Percentiles rank a stretch among this genome's conserved stretches.
Evolutionary conservation across 2,329 filamentous ascomycete species (phyloP).

Genomic region (Sordariomycetes sp.): DNA sequence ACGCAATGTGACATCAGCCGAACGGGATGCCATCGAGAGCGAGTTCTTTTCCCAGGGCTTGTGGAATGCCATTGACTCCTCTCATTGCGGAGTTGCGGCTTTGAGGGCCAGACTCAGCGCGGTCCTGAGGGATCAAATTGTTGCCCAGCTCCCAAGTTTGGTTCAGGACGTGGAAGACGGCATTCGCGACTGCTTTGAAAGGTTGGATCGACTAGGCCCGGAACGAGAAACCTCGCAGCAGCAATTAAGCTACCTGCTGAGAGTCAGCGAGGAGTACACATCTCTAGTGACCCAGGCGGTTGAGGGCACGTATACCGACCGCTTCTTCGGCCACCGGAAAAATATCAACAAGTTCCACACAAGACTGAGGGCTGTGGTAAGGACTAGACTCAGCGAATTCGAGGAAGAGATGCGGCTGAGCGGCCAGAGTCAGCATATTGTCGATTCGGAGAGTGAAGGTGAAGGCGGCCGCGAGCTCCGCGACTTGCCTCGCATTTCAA

Average conservation of each 20-base stretch:
- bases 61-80: constrained; percentile 25
- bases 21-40: constrained; percentile 27
- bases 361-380: constrained; percentile 14
- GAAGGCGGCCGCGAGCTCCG: not conserved
- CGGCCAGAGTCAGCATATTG: constrained; percentile 1
- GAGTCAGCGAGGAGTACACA: constrained; percentile 32
- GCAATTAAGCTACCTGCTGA: constrained; percentile 37
- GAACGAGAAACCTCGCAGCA: constrained; percentile 33
- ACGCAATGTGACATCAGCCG: constrained; percentile 15
- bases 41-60: constrained; percentile 31
- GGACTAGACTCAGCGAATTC: constrained; percentile 9
- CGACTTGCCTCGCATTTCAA: constrained; percentile 3
- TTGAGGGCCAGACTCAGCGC: constrained; percentile 40
- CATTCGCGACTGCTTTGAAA: constrained; percentile 20
- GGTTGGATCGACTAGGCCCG: constrained; percentile 37
- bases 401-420: not conserved
- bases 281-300: constrained; percentile 15
- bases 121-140: constrained; percentile 38
- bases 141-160: constrained; percentile 33
- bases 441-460: no score
- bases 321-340: constrained; percentile 16
- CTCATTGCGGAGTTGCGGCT: constrained; percentile 34
- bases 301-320: constrained; percentile 17
- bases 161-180: constrained; percentile 29
- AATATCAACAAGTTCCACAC: constrained; percentile 8